Evolutionary conservation across 75 land plant genomes (phyloP), one percentile per base, ranked within the genome.

Genomic region (Sequoiadendron giganteum): DNA sequence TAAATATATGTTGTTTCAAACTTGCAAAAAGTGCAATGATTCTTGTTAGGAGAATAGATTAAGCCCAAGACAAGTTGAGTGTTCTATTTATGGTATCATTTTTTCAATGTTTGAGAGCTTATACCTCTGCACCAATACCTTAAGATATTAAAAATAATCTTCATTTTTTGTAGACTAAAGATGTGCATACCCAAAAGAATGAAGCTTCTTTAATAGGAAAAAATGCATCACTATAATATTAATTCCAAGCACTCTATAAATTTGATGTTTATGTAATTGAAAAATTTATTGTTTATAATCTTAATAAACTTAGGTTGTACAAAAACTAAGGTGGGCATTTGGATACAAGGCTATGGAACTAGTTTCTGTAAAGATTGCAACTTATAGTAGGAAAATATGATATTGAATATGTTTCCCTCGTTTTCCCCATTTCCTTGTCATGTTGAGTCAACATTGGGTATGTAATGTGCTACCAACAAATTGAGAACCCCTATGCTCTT

Each of bases 1-100:
- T 43, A 98, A 81, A 85, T 96, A 97, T 7, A 98, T n/a, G n/a
- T 90, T 16, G 96, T 86, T 84, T 98, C 96, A 95, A 98, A 98
- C 99, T 98, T 97, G 89, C 47, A 86, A 11, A 45, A 87, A 54
- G 32, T 43, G 43, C 36, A 47, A 86, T 9, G 3, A 11, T 43
- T 81, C 25, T 42, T 25, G 49, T 72, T 36, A 72, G 42, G 48
- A 25, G n/a, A 19, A 42, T 3, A 81, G 14, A 45, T 28, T 25
- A 81, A 43, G 48, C 84, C 48, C 32, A 28, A 82, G 84, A 40
- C 28, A 79, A 40, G 25, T 19, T 40, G 47, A 79, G 21, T 42
- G 5, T 79, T 79, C 14, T 19, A 39, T 9, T 79, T 79, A 39
- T 10, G 2, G 9, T 21, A 40, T 40, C 2, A 79, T 19, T 10